A percentile compares a stretch with the other conserved stretches of the same genome.
Conservation (phyloP, 176 grass and related monocot genomes). For the Oryza australiensis region DNA sequence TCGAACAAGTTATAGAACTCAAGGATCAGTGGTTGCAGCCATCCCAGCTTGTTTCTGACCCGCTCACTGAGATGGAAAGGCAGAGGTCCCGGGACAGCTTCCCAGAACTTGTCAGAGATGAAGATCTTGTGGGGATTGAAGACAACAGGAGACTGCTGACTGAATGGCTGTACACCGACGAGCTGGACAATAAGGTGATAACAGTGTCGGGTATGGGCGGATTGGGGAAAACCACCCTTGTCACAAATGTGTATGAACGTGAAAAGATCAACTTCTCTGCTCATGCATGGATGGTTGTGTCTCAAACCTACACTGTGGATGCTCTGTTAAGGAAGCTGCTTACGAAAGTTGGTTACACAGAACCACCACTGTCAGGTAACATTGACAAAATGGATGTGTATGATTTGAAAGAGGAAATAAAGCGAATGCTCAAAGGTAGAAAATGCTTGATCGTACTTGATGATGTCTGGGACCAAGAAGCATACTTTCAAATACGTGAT, state of each 20-base stretch:
- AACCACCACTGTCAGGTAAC: background rate
- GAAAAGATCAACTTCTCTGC: conserved; percentile 41
- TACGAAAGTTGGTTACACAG: conserved; percentile 21
- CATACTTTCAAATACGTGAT: conserved; percentile 46
- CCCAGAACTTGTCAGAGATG: conserved; percentile 47
- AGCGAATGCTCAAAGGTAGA: conserved; percentile 2
- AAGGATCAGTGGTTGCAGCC: conserved; percentile 40
- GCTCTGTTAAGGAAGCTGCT: conserved; percentile 35
- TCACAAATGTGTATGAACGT: conserved; percentile 49
- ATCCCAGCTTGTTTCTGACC: conserved; percentile 28
- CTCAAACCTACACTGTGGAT: conserved; percentile 25
- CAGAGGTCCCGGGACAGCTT: conserved; percentile 34
- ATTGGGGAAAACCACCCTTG: conserved; percentile 42
- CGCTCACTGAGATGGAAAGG: conserved; percentile 22
- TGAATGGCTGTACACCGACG: conserved; percentile 31
- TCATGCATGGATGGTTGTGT: conserved; percentile 44
- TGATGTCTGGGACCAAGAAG: conserved; percentile 67
- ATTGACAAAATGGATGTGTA: conserved; percentile 39
- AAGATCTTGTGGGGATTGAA: conserved; percentile 40
- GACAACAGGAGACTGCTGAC: conserved; percentile 26
- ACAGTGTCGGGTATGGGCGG: conserved; percentile 48
- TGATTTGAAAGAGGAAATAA: conserved; percentile 45
- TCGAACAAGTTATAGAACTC: conserved; percentile 28
- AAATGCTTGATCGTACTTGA: conserved; percentile 72
- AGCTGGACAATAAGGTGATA: conserved; percentile 28